phyloP scores from a whole-genome alignment of 148 eudicot genomes.

The Oxyria digyna region DNA sequence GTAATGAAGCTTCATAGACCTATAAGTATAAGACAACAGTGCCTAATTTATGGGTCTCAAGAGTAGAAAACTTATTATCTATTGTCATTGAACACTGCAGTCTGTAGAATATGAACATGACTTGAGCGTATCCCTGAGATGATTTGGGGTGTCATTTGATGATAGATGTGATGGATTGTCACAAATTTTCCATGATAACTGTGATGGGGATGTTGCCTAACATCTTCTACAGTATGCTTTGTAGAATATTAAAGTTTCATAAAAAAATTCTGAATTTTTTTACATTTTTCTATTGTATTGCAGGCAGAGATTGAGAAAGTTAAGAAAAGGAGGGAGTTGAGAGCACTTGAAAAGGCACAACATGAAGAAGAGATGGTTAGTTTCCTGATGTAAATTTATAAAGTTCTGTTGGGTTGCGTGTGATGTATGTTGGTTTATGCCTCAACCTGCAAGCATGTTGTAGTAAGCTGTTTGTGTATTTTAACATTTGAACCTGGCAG shows the following conservation, averaged over 20 bases:
- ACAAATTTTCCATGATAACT: neutral
- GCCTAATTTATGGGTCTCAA: neutral
- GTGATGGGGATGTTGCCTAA: neutral
- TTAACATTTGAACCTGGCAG: neutral
- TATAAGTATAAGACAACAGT: neutral
- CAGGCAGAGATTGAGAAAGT: conserved; percentile 92
- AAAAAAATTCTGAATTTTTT: neutral
- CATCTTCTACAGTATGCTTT: neutral
- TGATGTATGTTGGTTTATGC: conserved; percentile 2
- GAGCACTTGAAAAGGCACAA: conserved; percentile 87
- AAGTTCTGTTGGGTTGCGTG: neutral
- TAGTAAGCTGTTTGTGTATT: neutral
- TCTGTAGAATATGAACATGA: neutral
- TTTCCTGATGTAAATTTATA: neutral
- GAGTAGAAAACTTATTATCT: neutral
- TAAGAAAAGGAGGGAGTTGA: conserved; percentile 87
- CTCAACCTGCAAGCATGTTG: neutral
- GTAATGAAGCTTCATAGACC: neutral
- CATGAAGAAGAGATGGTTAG: conserved; percentile 87
- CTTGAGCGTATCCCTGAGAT: neutral
- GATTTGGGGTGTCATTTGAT: neutral
- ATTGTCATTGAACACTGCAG: neutral
- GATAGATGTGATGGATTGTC: neutral
- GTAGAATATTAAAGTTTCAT: neutral
- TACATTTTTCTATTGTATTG: neutral